Base-by-base conservation (phyloP, 2,329 filamentous ascomycete genomes). In the Verticillium klebahnii region DNA sequence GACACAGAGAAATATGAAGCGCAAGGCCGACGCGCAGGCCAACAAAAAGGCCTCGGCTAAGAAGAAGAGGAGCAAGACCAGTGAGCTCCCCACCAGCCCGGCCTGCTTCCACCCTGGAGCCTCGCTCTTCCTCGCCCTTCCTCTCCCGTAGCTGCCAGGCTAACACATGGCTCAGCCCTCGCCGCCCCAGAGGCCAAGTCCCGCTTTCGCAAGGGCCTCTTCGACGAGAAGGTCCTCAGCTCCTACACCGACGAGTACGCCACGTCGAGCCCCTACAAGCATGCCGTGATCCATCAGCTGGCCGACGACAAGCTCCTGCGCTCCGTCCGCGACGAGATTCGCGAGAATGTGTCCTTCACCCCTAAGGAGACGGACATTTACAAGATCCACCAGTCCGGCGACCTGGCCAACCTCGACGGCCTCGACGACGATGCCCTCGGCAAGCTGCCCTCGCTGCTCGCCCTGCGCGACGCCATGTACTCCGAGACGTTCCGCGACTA, bases 281-380 rank as follows among this genome's bases (percentile, higher is more conserved):
- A 99, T 75, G 90, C 90, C 68, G 94, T 99, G 59, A 97, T 99
- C 72, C 83, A 87, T 68, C 81, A 85, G 60, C 81, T 99, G 54
- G 89, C 98, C 73, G 82, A 95, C 76, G 89, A 94, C 69, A 76
- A 81, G 57, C 88, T 99, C 19, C 86, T 99, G 56, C 93, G 93
- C 70, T 83, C 86, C 61, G 95, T 99, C 63, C 93, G 95, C 72
- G 79, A 85, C 71, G 95, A 99, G 79, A 94, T 98, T 75, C 89
- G 89, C 75, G 84, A 90, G 68, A 93, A 97, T 72, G 91, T 99
- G 68, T 89, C 91, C 68, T 99, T 99, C 79, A 97, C 95, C 14
- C 93, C 93, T 69, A 99, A 99, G 77, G 95, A 99, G 77, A 99
- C 95, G 57, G 95, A 99, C 75, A 99, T 99, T 70, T 99, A 99